These are phyloP conservation scores for Pleurotus platypus DNA, from an alignment of 768 basidiomycete genomes.

Conservation along the genomic window DNA sequence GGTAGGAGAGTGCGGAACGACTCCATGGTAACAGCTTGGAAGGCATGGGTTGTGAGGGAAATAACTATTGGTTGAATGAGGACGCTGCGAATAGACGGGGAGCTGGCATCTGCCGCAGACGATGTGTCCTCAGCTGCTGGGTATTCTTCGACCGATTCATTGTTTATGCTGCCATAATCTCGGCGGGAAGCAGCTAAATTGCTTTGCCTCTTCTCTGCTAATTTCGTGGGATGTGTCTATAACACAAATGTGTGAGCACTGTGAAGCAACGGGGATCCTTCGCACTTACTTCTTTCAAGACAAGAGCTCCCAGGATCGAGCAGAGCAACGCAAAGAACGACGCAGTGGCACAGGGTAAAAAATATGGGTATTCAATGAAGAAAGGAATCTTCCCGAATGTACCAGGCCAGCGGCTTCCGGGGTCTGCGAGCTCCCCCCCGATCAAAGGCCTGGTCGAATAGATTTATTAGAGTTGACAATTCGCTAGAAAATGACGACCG, in stretches of 20 bases:
- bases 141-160: slow-evolving; percentile 10
- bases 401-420: slow-evolving; percentile 25
- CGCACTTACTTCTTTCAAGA: slow-evolving; percentile 25
- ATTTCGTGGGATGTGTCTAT: background rate
- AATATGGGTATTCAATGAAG: slow-evolving; percentile 30
- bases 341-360: slow-evolving; percentile 23
- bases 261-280: background rate
- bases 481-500: background rate
- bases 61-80: slow-evolving; percentile 20
- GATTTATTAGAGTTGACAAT: background rate
- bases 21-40: slow-evolving; percentile 24
- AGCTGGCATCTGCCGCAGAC: background rate
- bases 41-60: slow-evolving; percentile 20
- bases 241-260: background rate
- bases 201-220: background rate
- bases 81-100: slow-evolving; percentile 17
- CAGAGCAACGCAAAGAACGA: background rate
- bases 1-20: slow-evolving; percentile 14
- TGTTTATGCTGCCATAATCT: background rate
- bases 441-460: slow-evolving; percentile 18
- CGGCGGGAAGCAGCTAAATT: too few relatives aligned
- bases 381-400: slow-evolving; percentile 22
- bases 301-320: slow-evolving; percentile 16
- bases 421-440: slow-evolving; percentile 28
- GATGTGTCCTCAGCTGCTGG: background rate